Conservation (phyloP, 2,329 filamentous ascomycete genomes). For the Xylaria sp. region DNA sequence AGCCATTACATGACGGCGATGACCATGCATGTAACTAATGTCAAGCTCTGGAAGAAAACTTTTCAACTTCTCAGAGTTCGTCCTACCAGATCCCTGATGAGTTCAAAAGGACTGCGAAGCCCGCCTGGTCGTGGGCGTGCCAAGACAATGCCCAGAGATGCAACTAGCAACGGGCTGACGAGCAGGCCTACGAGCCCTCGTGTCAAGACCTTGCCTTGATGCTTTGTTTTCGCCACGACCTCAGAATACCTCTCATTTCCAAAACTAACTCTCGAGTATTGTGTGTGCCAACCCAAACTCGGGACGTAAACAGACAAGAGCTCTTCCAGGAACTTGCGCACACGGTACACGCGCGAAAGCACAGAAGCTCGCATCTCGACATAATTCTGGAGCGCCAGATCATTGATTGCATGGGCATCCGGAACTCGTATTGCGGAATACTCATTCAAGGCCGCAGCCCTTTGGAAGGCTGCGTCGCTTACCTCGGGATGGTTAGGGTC, state of each 20-base stretch:
- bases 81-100: slow-evolving; percentile 8
- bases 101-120: slow-evolving; percentile 22
- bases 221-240: slow-evolving; percentile 71
- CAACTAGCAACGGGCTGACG: slow-evolving; percentile 33
- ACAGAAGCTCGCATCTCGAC: slow-evolving; percentile 92
- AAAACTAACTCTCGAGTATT: slow-evolving; percentile 92
- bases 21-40: slow-evolving; percentile 9
- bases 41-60: neutral
- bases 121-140: slow-evolving; percentile 14
- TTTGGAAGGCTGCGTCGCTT: slow-evolving; percentile 60
- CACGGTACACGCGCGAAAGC: slow-evolving; percentile 73
- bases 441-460: slow-evolving; percentile 73
- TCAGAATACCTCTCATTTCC: slow-evolving; percentile 90
- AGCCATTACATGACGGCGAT: slow-evolving; percentile 5
- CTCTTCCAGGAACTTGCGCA: slow-evolving; percentile 89
- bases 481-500: slow-evolving; percentile 37
- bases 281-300: slow-evolving; percentile 83
- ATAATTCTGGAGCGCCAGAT: slow-evolving; percentile 90
- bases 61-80: neutral
- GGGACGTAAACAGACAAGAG: slow-evolving; percentile 78
- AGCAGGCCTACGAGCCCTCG: slow-evolving; percentile 48
- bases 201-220: slow-evolving; percentile 69
- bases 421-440: slow-evolving; percentile 77
- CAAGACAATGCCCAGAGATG: slow-evolving; percentile 31
- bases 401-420: slow-evolving; percentile 89